Base-by-base conservation (phyloP, 2,329 filamentous ascomycete genomes). In the Paecilomyces variotii region DNA sequence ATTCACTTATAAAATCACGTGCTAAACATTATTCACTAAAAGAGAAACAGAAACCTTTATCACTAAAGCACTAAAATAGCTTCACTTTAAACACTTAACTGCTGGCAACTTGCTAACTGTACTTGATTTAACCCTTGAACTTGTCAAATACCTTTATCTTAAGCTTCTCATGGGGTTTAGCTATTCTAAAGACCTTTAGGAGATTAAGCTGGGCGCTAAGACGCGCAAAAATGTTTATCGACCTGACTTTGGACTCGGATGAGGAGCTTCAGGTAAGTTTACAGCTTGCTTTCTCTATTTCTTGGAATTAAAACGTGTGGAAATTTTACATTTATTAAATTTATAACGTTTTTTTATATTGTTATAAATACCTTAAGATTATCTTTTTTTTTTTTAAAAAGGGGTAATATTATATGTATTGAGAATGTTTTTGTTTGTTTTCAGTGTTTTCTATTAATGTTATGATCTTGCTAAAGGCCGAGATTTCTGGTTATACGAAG, bases 211-310 rank as follows among this genome's bases (percentile, higher is more conserved):
- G 6, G 14, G 39, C 39, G n/a, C 1, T 14, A 19, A 34, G 39
- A 39, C 5, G 39, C 39, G 14, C n/a, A 14, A 35, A 19, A 4
- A 69, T 66, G 65, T 59, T 68, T 5, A 67, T 69, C 19, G 67
- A 70, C 54, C 53, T 70, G 12, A 70, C 67, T 0, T 39, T 55
- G 30, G 66, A 70, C 50, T 69, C 65, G 2, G 65, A 68, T 39
- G 58, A 65, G 1, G 67, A 67, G 24, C 61, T 61, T 24, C 58
- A 61, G 57, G 56, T 56, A 39, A 59, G 50, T 9, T 14, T 14
- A 25, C 27, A 19, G 19, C 34, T 45, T 39, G 14, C 9, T 50
- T 50, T 50, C n/a, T 4, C 45, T 14, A 52, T 25, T 9, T 28
- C 11, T 6, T 10, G 3, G 11, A 45, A 3, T 45, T 19, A n/a